Evolutionary conservation across 2,329 filamentous ascomycete genomes (phyloP), one percentile per base, ranked within the genome.

Genomic region (Aspergillus fructus): DNA sequence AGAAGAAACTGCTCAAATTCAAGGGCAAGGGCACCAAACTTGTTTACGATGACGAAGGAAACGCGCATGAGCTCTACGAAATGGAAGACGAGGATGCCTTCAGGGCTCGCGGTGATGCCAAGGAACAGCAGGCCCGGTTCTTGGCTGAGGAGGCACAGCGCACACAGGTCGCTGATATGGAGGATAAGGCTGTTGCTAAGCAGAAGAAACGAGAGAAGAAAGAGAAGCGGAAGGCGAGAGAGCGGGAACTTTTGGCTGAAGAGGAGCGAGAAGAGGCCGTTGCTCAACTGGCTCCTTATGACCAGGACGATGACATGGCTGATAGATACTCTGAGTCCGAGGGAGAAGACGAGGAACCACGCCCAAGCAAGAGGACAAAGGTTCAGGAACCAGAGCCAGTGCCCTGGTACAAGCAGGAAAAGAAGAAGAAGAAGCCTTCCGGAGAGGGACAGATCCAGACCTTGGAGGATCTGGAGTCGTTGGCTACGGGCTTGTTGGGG

Each of bases 1-100:
- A 97, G 82, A 96, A 96, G 82, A 90, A 96, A 75, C 84, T 97
- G 63, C 83, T 91, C 70, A 94, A 96, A 72, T 90, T 91, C 80
- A 96, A 92, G 80, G 90, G 91, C 69, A 89, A 89, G 70, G 89
- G 91, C 12, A 88, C 85, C 41, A 96, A 94, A 72, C 79, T 97
- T 7, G 83, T 97, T 5, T 99, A 93, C 72, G 93, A 97, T 76
- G 93, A 96, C 48, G 91, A 97, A 33, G 93, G 93, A 65, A 87
- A 89, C 60, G 82, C 92, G 3, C 92, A 94, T 73, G 85, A 90
- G 61, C 74, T 96, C 13, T 97, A 97, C 78, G 90, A 96, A 72
- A 86, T 99, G 64, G 89, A 93, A 70, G 85, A 90, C 73, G 91
- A 97, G 75, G 86, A 88, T 0, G 85, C 87, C 63, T 99, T 97